Percentiles rank a stretch among this genome's conserved stretches.
Evolutionary conservation across 257 asterid species (phyloP).

Genomic region (Salvia splendens): DNA sequence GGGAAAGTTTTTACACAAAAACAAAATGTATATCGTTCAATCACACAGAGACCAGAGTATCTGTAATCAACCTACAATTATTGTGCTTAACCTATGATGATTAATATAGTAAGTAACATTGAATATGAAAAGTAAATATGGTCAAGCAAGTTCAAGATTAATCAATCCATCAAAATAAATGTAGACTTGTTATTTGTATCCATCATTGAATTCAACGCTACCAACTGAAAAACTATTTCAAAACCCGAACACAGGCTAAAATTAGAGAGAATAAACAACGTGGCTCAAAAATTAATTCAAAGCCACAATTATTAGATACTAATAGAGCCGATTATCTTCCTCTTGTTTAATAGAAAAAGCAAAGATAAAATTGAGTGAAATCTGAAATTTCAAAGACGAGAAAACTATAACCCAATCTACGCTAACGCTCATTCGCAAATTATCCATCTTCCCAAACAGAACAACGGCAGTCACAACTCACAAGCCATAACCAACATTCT

Average conservation of each 20-base stretch:
- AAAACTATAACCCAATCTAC: not conserved
- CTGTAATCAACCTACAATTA: too few relatives aligned
- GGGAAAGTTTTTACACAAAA: not conserved
- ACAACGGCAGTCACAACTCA: not conserved
- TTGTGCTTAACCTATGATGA: too few relatives aligned
- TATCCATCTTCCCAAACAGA: not conserved
- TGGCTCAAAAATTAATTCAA: too few relatives aligned
- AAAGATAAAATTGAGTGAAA: not conserved
- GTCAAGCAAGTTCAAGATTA: not conserved
- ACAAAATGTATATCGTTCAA: not conserved
- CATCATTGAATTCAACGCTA: not conserved
- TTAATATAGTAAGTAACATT: too few relatives aligned
- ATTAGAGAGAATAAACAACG: too few relatives aligned
- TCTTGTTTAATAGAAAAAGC: too few relatives aligned
- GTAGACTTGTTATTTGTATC: not conserved
- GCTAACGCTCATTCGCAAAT: too few relatives aligned
- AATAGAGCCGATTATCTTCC: not conserved
- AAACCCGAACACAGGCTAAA: too few relatives aligned
- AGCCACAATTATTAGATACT: not conserved
- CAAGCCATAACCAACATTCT: not conserved
- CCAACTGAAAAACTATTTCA: too few relatives aligned
- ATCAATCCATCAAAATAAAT: not conserved
- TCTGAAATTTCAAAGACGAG: conserved; percentile 1
- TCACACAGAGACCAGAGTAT: not conserved
- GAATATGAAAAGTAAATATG: too few relatives aligned